These are phyloP conservation scores for Mollisiaceae sp. DNA, from an alignment of 2,329 filamentous ascomycete genomes.

Conservation along the genomic window DNA sequence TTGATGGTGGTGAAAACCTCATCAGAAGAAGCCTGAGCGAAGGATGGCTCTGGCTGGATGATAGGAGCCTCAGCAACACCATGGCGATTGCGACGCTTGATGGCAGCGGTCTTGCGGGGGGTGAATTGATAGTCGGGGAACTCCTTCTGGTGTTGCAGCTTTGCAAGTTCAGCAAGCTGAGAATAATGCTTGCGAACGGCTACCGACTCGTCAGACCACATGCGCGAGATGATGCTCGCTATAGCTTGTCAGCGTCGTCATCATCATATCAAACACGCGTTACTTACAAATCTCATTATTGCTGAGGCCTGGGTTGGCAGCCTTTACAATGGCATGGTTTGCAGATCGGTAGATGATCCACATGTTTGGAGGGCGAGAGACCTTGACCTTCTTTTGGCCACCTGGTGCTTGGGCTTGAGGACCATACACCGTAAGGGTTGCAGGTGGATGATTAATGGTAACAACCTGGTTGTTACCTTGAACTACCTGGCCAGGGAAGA, in stretches of 20 bases:
- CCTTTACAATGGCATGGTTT: not conserved
- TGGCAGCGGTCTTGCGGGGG: not conserved
- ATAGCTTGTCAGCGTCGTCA: not conserved
- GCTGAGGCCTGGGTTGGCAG: constrained; percentile 1
- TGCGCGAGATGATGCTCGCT: constrained; percentile 11
- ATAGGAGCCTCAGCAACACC: not conserved
- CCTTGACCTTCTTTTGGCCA: too few relatives aligned
- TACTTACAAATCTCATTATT: constrained; percentile 16
- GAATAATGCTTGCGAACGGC: not conserved
- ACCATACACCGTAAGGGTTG: too few relatives aligned
- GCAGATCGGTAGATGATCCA: constrained; percentile 14
- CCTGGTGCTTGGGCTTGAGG: too few relatives aligned
- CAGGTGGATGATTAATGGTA: too few relatives aligned
- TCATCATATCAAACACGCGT: not conserved
- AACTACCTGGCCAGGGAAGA: too few relatives aligned
- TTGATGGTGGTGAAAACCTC: not conserved
- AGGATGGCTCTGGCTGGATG: not conserved
- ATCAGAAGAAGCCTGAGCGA: not conserved
- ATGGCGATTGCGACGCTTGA: not conserved
- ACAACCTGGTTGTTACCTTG: too few relatives aligned
- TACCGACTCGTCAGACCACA: constrained; percentile 7
- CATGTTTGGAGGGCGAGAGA: constrained; percentile 12
- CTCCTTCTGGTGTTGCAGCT: not conserved
- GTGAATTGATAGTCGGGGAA: not conserved
- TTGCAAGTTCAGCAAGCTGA: not conserved